Evolutionary conservation across 148 eudicot genomes (phyloP).

Genomic region (Camellia lanceoleosa): DNA sequence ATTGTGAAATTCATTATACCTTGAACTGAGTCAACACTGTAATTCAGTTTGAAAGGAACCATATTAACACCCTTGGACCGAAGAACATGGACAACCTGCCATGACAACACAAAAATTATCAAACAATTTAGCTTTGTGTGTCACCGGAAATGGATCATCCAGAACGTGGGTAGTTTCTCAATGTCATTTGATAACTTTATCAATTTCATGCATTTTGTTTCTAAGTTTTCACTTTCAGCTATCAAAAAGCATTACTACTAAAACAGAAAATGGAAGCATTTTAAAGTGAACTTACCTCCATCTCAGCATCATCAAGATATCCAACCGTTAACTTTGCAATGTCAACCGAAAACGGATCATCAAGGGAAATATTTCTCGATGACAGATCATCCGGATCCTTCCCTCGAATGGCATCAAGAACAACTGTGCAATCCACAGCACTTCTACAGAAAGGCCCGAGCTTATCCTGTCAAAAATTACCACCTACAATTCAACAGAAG

Average conservation of each 20-base stretch:
- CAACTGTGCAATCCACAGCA: constrained; percentile 76
- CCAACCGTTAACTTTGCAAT: constrained; percentile 75
- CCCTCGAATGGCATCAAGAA: constrained; percentile 69
- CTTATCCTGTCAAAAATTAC: constrained; percentile 60
- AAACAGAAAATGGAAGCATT: too few relatives aligned
- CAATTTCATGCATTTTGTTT: too few relatives aligned
- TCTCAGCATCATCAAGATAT: constrained; percentile 84
- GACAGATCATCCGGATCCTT: constrained; percentile 85
- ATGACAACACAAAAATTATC: not conserved
- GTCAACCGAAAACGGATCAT: constrained; percentile 76
- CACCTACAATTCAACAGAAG: too few relatives aligned
- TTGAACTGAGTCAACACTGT: constrained; percentile 77
- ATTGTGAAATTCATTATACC: constrained; percentile 83
- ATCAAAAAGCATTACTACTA: too few relatives aligned
- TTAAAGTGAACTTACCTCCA: constrained; percentile 47
- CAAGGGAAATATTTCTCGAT: constrained; percentile 56
- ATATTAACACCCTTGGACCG: constrained; percentile 77
- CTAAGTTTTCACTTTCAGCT: too few relatives aligned
- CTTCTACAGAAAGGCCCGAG: constrained; percentile 88
- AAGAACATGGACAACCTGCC: constrained; percentile 71
- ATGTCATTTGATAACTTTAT: too few relatives aligned
- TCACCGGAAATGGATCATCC: too few relatives aligned
- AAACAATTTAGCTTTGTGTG: not conserved
- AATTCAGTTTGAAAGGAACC: constrained; percentile 81
- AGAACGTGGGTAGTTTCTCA: too few relatives aligned